Evolutionary conservation across 495 filamentous ascomycete genomes (phyloP).

Genomic region (Talaromyces liani): DNA sequence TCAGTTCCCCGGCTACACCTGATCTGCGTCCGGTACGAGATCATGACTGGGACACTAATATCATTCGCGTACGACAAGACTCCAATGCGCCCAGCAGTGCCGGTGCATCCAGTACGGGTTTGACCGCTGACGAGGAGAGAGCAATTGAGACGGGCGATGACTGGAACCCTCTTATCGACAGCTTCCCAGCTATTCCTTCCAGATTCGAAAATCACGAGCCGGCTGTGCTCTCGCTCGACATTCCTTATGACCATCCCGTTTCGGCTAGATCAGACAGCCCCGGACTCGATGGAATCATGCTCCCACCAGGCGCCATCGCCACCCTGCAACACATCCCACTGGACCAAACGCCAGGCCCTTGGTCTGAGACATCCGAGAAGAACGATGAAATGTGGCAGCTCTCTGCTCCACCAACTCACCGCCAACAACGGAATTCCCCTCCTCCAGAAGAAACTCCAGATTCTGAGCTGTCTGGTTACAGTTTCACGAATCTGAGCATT

Average conservation of each 20-base stretch:
- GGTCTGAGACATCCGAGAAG: constrained; percentile 40
- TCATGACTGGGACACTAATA: constrained; percentile 32
- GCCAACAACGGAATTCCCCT: constrained; percentile 8
- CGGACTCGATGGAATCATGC: constrained; percentile 60
- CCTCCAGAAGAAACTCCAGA: constrained; percentile 35
- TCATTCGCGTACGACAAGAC: constrained; percentile 18
- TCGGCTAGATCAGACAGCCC: constrained; percentile 23
- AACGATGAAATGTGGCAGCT: constrained; percentile 42
- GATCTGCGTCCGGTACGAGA: constrained; percentile 53
- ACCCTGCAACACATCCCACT: constrained; percentile 69
- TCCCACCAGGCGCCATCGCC: constrained; percentile 69
- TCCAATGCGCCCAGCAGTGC: constrained; percentile 15
- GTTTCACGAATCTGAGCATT: constrained; percentile 67
- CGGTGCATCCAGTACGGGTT: constrained; percentile 13
- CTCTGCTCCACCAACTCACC: constrained; percentile 11
- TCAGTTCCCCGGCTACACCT: constrained; percentile 77
- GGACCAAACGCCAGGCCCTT: constrained; percentile 38
- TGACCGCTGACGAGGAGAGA: constrained; percentile 20
- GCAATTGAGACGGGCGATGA: constrained; percentile 30
- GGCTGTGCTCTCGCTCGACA: constrained; percentile 7
- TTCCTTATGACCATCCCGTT: neutral
- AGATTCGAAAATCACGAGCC: constrained; percentile 14
- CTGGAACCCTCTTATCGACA: constrained; percentile 32
- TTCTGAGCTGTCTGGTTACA: constrained; percentile 42
- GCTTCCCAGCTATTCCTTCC: constrained; percentile 27